phyloP scores from a whole-genome alignment of 169 alveolate species.

The Plasmodium sp. region DNA sequence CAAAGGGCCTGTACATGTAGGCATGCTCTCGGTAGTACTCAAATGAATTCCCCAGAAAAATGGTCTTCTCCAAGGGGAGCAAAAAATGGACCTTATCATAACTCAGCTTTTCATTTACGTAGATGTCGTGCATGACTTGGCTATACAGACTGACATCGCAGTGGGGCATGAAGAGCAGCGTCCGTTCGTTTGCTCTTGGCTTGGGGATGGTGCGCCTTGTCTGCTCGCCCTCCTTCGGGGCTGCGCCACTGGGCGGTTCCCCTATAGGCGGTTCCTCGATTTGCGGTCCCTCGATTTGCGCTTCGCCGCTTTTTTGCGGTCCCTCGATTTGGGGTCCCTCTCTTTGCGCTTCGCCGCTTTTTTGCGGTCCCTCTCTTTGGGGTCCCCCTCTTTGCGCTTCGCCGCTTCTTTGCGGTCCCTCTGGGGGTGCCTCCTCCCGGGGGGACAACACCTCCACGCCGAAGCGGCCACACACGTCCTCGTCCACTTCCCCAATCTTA shows the following conservation, averaged over 20 bases:
- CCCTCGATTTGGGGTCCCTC: too few relatives aligned
- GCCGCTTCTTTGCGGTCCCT: too few relatives aligned
- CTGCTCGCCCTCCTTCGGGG: background rate
- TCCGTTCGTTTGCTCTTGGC: background rate
- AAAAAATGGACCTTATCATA: slow-evolving; percentile 30
- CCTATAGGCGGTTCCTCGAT: too few relatives aligned
- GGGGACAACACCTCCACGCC: background rate
- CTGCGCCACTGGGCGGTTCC: background rate
- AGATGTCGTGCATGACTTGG: slow-evolving; percentile 27
- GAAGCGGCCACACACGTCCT: background rate
- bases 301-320: too few relatives aligned
- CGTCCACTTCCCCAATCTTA: slow-evolving; percentile 21
- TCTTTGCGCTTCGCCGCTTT: background rate
- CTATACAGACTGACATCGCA: slow-evolving; percentile 57
- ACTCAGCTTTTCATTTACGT: slow-evolving; percentile 12
- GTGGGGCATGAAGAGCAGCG: slow-evolving; percentile 57
- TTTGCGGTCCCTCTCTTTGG: too few relatives aligned
- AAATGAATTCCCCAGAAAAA: slow-evolving; percentile 48
- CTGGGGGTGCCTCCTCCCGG: too few relatives aligned
- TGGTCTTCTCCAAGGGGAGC: slow-evolving; percentile 7
- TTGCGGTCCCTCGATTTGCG: background rate
- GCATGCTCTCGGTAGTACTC: slow-evolving; percentile 32
- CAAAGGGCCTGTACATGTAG: slow-evolving; percentile 43
- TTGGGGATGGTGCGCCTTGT: background rate
- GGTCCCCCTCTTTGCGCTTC: too few relatives aligned